phyloP scores from a whole-genome alignment of 192 early-diverging fungal species.

The Coemansia sp. region DNA sequence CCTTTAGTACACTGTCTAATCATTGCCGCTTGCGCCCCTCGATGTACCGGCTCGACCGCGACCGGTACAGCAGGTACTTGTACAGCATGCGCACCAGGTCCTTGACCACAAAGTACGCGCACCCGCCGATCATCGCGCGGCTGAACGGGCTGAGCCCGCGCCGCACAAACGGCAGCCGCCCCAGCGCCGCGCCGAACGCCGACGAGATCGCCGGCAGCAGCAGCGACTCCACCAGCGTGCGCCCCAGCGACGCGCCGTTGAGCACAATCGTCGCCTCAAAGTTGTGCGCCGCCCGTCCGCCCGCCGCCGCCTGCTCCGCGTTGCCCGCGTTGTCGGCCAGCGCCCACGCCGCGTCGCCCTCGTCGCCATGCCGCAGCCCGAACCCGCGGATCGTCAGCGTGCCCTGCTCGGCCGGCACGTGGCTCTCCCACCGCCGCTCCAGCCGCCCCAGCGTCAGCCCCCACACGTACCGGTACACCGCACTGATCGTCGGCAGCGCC shows the following conservation, averaged over 20 bases:
- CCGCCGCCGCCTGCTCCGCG: conserved; percentile 6
- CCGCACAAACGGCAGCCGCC: conserved; percentile 49
- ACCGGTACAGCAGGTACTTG: conserved; percentile 53
- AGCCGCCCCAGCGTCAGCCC: conserved; percentile 53
- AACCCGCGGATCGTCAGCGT: conserved; percentile 21
- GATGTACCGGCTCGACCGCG: conserved; percentile 36
- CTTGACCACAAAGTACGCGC: conserved; percentile 56
- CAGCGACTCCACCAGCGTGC: conserved; percentile 62
- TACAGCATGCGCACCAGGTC: conserved; percentile 58
- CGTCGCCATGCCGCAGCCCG: conserved; percentile 4
- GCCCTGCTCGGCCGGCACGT: conserved; percentile 24
- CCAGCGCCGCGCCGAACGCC: conserved; percentile 54
- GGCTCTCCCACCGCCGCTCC: conserved; percentile 56
- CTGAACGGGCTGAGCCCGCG: conserved; percentile 54
- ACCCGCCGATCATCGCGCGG: conserved; percentile 53
- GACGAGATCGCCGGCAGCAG: conserved; percentile 66
- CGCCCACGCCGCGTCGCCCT: not conserved
- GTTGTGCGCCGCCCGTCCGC: conserved; percentile 14
- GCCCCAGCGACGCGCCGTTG: conserved; percentile 53
- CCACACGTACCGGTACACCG: conserved; percentile 57
- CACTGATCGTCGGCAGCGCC: conserved; percentile 60
- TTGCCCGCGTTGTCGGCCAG: conserved; percentile 11
- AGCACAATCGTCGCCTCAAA: conserved; percentile 56
- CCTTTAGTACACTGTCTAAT: too few species aligned
- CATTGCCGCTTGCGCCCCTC: conserved; percentile 49